These are phyloP conservation scores for Bryoglossum gracile DNA, from an alignment of 495 filamentous ascomycete genomes.

Conservation along the genomic window DNA sequence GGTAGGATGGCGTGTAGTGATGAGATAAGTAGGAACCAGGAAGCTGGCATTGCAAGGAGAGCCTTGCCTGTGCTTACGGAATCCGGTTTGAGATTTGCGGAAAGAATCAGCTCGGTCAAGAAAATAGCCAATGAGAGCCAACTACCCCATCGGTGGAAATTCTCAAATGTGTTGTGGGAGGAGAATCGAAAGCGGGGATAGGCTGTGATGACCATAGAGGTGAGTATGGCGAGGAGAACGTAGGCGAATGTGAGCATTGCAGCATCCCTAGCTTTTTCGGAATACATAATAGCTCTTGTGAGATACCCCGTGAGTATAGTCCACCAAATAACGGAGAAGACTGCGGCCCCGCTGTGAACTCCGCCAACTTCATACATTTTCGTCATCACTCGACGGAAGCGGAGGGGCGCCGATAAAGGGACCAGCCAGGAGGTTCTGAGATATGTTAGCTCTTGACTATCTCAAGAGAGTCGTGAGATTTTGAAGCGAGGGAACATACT, in stretches of 20 bases:
- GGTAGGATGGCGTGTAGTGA: constrained; percentile 56
- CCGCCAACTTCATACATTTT: constrained; percentile 76
- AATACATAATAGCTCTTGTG: constrained; percentile 36
- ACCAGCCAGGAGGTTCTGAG: constrained; percentile 40
- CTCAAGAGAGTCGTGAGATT: neutral
- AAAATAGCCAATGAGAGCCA: constrained; percentile 57
- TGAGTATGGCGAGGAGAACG: constrained; percentile 37
- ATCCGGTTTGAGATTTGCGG: constrained; percentile 25
- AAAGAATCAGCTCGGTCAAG: constrained; percentile 41
- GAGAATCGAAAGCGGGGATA: constrained; percentile 45
- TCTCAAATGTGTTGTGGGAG: constrained; percentile 60
- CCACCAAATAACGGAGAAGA: constrained; percentile 66
- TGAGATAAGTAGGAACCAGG: constrained; percentile 60
- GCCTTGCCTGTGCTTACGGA: constrained; percentile 23
- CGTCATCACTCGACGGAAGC: constrained; percentile 55
- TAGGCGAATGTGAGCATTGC: constrained; percentile 27
- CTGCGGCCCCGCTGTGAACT: constrained; percentile 64
- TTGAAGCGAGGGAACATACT: constrained; percentile 9
- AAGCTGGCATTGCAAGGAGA: constrained; percentile 49
- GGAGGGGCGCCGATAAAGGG: constrained; percentile 53
- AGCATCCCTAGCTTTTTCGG: constrained; percentile 19
- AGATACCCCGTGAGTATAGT: constrained; percentile 37
- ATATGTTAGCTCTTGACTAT: neutral
- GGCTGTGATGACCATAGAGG: constrained; percentile 38
- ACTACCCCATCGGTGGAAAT: constrained; percentile 58